Evolutionary conservation across 2,329 filamentous ascomycete species (phyloP).

Genomic region (Fusarium haematococcum): DNA sequence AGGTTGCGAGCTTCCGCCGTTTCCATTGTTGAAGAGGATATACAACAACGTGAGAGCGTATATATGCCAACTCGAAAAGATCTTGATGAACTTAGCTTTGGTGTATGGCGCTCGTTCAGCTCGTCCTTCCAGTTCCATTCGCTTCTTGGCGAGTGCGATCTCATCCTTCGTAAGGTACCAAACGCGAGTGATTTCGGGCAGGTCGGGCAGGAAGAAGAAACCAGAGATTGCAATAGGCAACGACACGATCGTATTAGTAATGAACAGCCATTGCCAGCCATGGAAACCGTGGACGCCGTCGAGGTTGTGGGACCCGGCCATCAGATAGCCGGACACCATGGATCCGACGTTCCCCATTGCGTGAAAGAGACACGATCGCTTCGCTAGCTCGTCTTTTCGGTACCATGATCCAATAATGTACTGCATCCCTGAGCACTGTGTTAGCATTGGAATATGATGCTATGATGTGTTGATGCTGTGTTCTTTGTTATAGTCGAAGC

Average conservation of each 20-base stretch:
- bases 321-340: constrained; percentile 49
- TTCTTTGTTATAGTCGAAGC: no score
- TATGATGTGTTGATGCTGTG: no score
- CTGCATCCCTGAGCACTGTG: neutral
- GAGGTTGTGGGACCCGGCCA: constrained; percentile 55
- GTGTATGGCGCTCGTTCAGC: constrained; percentile 56
- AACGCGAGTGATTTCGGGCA: constrained; percentile 42
- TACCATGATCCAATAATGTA: constrained; percentile 52
- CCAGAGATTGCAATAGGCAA: constrained; percentile 49
- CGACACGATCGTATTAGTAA: constrained; percentile 52
- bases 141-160: constrained; percentile 43
- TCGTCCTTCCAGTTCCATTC: constrained; percentile 57
- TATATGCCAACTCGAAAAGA: constrained; percentile 74
- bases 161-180: constrained; percentile 47
- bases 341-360: constrained; percentile 46
- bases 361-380: constrained; percentile 57
- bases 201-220: constrained; percentile 47
- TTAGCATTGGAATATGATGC: no score
- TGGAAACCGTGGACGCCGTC: constrained; percentile 58
- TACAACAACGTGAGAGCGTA: constrained; percentile 70
- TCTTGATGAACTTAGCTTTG: constrained; percentile 66
- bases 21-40: constrained; percentile 73
- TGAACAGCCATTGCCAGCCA: constrained; percentile 59
- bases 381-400: constrained; percentile 56
- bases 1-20: constrained; percentile 60